phyloP scores from a whole-genome alignment of 2,329 filamentous ascomycete species.

The Byssothecium circinans region DNA sequence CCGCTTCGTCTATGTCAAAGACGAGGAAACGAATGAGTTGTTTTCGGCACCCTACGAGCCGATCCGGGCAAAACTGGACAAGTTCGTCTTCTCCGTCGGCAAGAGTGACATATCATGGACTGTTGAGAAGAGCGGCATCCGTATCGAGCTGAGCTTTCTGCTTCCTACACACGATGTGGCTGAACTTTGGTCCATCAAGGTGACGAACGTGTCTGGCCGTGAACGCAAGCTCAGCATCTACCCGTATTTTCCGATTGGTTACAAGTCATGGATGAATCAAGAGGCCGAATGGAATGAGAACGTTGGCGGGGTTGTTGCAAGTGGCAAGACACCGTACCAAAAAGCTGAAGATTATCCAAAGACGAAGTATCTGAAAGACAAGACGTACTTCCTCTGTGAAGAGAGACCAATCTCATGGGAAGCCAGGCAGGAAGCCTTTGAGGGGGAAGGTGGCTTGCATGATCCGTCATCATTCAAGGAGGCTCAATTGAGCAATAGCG shows the following conservation, averaged over 20 bases:
- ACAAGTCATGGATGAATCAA: conserved; percentile 66
- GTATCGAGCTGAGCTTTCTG: conserved; percentile 55
- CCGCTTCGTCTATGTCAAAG: conserved; percentile 62
- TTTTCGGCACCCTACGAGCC: conserved; percentile 62
- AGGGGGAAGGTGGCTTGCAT: conserved; percentile 60
- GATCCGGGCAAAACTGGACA: conserved; percentile 52
- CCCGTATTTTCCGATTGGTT: conserved; percentile 61
- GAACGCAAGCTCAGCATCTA: conserved; percentile 55
- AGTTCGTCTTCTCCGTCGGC: conserved; percentile 57
- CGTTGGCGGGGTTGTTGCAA: conserved; percentile 55
- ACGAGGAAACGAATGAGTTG: conserved; percentile 54
- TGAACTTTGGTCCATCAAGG: conserved; percentile 58
- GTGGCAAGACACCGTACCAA: conserved; percentile 59
- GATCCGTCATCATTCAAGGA: conserved; percentile 51
- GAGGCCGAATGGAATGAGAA: conserved; percentile 56
- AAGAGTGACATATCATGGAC: conserved; percentile 60
- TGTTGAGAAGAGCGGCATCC: conserved; percentile 54
- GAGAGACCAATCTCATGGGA: conserved; percentile 57
- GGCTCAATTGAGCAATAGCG: conserved; percentile 47
- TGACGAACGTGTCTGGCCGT: conserved; percentile 53
- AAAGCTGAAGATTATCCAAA: conserved; percentile 61
- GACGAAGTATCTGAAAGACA: conserved; percentile 60
- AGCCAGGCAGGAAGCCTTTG: conserved; percentile 55
- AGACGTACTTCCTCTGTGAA: conserved; percentile 60
- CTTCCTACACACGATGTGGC: conserved; percentile 58